Evolutionary conservation across 345 rosid species (phyloP).

Genomic region (Salix udensis): DNA sequence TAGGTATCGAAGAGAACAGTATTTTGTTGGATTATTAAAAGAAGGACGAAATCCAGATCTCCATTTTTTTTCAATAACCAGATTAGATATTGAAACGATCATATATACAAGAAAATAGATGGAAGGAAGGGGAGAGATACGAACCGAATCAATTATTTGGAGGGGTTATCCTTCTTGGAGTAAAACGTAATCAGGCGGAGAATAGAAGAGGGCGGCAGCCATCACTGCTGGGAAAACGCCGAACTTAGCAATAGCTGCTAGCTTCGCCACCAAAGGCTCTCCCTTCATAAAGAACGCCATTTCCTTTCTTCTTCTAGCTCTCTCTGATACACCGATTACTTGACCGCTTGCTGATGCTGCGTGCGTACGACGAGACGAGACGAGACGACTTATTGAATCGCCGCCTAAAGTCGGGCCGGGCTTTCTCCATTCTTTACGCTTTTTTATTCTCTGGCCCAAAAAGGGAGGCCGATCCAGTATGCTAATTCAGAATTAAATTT

Average conservation of each 20-base stretch:
- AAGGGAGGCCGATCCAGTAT: too few species aligned
- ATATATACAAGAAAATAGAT: neutral
- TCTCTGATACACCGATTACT: neutral
- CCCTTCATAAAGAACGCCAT: conserved; percentile 51
- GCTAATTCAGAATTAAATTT: too few species aligned
- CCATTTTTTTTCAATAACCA: neutral
- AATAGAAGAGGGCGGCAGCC: conserved; percentile 59
- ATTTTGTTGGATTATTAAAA: too few species aligned
- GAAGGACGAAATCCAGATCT: neutral
- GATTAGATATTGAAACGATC: neutral
- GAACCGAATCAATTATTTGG: conserved; percentile 5
- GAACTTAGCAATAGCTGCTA: conserved; percentile 51
- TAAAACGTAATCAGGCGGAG: conserved; percentile 43
- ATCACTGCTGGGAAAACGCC: conserved; percentile 58
- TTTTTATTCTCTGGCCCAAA: too few species aligned
- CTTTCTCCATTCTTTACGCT: neutral
- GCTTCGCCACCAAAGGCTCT: conserved; percentile 61
- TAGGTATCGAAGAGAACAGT: neutral
- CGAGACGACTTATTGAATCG: neutral
- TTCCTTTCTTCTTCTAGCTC: neutral
- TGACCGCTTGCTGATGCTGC: neutral
- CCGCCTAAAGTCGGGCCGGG: neutral
- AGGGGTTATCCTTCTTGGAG: neutral
- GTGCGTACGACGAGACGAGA: neutral
- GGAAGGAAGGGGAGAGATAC: neutral